phyloP scores from a whole-genome alignment of 192 early-diverging fungal species.

The Rhizoclosmatium sp. region DNA sequence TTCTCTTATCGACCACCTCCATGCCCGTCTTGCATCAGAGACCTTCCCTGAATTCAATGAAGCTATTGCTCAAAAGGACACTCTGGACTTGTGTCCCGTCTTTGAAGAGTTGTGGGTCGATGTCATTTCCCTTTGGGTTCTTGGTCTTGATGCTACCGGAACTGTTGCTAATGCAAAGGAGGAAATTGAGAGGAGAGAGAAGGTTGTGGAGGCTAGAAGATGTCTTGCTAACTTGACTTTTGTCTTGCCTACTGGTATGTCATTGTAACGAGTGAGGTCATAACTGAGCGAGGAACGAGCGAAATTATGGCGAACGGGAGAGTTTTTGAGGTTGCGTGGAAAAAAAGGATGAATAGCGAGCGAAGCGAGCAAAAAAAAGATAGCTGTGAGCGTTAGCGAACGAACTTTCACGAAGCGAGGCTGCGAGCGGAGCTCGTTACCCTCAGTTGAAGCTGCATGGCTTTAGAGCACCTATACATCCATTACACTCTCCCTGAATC shows the following conservation, averaged over 20 bases:
- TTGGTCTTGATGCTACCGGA: constrained; percentile 4
- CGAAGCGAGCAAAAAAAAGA: too few relatives aligned
- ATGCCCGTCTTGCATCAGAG: constrained; percentile 24
- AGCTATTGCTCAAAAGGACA: constrained; percentile 17
- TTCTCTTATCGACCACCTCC: constrained; percentile 11
- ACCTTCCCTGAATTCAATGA: constrained; percentile 31
- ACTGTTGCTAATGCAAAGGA: not conserved
- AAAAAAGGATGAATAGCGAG: too few relatives aligned
- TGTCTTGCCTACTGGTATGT: constrained; percentile 33
- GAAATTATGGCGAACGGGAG: too few relatives aligned
- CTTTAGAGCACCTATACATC: not conserved
- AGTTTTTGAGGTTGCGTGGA: too few relatives aligned
- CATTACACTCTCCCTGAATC: not conserved
- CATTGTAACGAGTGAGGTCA: not conserved
- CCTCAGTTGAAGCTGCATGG: not conserved
- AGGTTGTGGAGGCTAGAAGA: constrained; percentile 19
- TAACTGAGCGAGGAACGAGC: too few relatives aligned
- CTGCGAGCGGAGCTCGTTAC: not conserved
- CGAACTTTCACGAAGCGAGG: too few relatives aligned
- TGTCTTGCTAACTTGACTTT: constrained; percentile 31
- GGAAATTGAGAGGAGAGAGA: constrained; percentile 16
- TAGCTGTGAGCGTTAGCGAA: too few relatives aligned
- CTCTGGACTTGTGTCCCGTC: constrained; percentile 24
- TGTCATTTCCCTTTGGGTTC: constrained; percentile 20
- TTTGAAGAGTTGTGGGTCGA: constrained; percentile 34